Conservation (phyloP, 768 basidiomycete genomes). For the Pilatotrama ljubarskyi region DNA sequence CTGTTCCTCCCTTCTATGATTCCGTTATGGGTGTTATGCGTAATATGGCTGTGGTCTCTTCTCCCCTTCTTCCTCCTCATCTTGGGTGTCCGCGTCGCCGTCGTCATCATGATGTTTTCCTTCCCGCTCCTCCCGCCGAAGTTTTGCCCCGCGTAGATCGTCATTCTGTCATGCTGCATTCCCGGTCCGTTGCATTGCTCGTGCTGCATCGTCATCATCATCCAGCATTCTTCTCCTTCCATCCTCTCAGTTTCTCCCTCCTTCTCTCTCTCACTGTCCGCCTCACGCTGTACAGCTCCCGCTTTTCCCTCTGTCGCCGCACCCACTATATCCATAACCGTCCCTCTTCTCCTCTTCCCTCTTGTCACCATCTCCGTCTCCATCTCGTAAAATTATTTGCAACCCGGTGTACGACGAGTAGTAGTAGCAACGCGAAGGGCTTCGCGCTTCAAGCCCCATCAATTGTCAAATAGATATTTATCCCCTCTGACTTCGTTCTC, state of each 20-base stretch:
- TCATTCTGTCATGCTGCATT: conserved; percentile 20
- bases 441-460: conserved; percentile 49
- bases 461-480: conserved; percentile 31
- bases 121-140: conserved; percentile 1
- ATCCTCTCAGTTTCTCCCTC: background rate
- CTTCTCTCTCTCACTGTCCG: conserved; percentile 7
- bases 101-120: conserved; percentile 19
- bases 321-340: conserved; percentile 22
- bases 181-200: conserved; percentile 21
- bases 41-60: conserved; percentile 19
- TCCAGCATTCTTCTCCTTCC: conserved; percentile 9
- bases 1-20: conserved; percentile 7
- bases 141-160: conserved; percentile 15
- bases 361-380: conserved; percentile 9
- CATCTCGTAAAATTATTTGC: conserved; percentile 20
- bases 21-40: conserved; percentile 20
- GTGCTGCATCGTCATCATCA: conserved; percentile 23
- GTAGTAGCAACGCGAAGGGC: conserved; percentile 44
- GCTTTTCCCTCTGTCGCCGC: background rate
- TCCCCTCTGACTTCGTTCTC: conserved; percentile 10
- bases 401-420: conserved; percentile 22
- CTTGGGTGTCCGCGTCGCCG: conserved; percentile 14
- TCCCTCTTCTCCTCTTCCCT: conserved; percentile 5
- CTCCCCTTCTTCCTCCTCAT: background rate
- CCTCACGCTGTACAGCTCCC: conserved; percentile 11